Evolutionary conservation across 129 eudicot genomes (phyloP), one percentile per base, ranked within the genome.

Genomic region (Smallanthus sonchifolius): DNA sequence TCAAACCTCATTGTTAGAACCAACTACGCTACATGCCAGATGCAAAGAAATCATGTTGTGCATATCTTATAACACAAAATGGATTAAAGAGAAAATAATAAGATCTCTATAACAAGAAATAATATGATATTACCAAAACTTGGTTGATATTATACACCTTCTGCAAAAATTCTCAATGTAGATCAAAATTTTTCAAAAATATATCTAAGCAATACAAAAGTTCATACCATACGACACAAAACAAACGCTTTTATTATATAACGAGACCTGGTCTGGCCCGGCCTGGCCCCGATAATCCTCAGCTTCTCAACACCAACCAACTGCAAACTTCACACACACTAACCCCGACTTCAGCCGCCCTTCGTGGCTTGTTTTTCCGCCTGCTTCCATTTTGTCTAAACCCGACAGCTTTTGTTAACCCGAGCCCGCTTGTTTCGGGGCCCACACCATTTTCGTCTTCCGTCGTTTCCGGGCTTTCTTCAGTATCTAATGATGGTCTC

Each of bases 291-390:
- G 1, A 57, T 45, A 61, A 1, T 51, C 74, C 80, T 83, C 68
- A 73, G 68, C 76, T 66, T 70, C 77, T 77, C 61, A 74, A 49
- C 3, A 47, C 82, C 73, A 78, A 75, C 83, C 72, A 84, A 60
- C 82, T 79, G 77, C 67, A 73, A 65, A 81, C 74, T 72, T 89
- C 86, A 81, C 77, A 72, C 75, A 91, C 90, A 83, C 81, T 92
- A 84, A 92, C 96, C 16, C 98, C 98, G 34, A 87, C 98, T 89
- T 92, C 98, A 69, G 98, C 98, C 56, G 98, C 98, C 47, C 98
- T 84, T 8, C 85, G 83, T 67, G 98, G 98, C 81, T 89, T 92
- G 81, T 79, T 92, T 81, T 92, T 92, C 71, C 96, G 80, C 83
- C 98, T 84, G 79, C 98, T 92, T 28, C 98, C 96, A 42, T 83